Percentiles rank a stretch among this genome's conserved stretches.
Conservation (phyloP, 2,329 filamentous ascomycete species). For the Neonectria ditissima region DNA sequence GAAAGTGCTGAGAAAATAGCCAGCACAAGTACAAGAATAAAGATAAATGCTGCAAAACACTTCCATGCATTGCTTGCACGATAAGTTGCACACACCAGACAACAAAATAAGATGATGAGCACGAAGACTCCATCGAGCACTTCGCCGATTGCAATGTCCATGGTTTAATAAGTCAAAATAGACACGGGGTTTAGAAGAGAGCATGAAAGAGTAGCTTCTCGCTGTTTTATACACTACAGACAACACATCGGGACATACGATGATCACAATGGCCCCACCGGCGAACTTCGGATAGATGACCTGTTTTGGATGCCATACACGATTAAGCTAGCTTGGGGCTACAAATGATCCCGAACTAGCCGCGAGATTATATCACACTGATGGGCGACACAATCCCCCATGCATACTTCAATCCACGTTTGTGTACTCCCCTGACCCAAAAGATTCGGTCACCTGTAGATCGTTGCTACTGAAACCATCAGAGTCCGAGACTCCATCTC, state of each 20-base stretch:
- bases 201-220: neutral
- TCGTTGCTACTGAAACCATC: neutral
- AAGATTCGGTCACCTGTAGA: neutral
- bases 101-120: neutral
- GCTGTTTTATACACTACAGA: too few species aligned
- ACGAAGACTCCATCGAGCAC: neutral
- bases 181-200: neutral
- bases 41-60: too few species aligned
- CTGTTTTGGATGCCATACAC: neutral
- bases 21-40: too few species aligned
- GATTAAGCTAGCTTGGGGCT: neutral
- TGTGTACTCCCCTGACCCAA: neutral
- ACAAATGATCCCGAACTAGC: neutral
- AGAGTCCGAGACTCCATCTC: neutral
- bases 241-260: too few species aligned
- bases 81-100: neutral
- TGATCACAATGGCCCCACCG: neutral
- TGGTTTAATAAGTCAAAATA: neutral
- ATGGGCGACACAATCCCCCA: neutral
- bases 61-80: neutral
- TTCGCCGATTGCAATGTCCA: neutral
- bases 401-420: neutral
- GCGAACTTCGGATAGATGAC: neutral
- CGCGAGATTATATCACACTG: neutral
- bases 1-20: too few species aligned